phyloP scores from a whole-genome alignment of 164 flowering plant genomes.

The Chloranthus sessilifolius region DNA sequence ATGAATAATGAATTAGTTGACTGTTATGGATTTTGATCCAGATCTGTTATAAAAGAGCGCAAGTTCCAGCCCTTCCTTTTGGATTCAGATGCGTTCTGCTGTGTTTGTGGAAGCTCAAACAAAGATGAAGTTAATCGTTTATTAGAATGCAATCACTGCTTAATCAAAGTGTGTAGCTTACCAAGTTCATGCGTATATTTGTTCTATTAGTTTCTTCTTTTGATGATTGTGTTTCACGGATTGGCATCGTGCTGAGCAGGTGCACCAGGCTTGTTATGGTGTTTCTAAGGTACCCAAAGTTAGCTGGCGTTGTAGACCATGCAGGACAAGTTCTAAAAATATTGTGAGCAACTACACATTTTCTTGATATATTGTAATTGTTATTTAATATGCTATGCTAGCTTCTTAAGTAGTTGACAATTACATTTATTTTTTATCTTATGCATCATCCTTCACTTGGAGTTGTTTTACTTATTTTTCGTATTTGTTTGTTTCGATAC shows the following conservation, averaged over 20 bases:
- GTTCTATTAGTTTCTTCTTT: neutral
- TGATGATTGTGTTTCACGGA: neutral
- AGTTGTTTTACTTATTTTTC: too few species aligned
- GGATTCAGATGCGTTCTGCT: slow-evolving; percentile 38
- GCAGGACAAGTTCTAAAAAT: slow-evolving; percentile 37
- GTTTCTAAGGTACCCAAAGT: slow-evolving; percentile 51
- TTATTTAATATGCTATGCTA: too few species aligned
- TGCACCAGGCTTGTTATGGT: slow-evolving; percentile 70
- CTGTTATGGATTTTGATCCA: slow-evolving; percentile 15
- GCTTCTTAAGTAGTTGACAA: too few species aligned
- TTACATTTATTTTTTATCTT: neutral
- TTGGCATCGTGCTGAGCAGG: slow-evolving; percentile 26
- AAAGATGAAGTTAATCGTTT: slow-evolving; percentile 39
- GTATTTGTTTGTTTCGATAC: too few species aligned
- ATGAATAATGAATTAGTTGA: neutral
- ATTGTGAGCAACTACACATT: slow-evolving; percentile 30
- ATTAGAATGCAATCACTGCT: slow-evolving; percentile 44
- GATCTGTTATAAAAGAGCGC: slow-evolving; percentile 20
- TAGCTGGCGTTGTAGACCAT: slow-evolving; percentile 54
- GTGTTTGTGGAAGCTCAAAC: slow-evolving; percentile 57
- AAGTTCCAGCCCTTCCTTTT: slow-evolving; percentile 12
- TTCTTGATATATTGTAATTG: slow-evolving; percentile 1
- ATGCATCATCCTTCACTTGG: neutral
- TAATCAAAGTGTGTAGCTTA: slow-evolving; percentile 34
- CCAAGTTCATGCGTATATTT: neutral